Conservation (phyloP, 2,329 filamentous ascomycete genomes). For the Seiridium cupressi region DNA sequence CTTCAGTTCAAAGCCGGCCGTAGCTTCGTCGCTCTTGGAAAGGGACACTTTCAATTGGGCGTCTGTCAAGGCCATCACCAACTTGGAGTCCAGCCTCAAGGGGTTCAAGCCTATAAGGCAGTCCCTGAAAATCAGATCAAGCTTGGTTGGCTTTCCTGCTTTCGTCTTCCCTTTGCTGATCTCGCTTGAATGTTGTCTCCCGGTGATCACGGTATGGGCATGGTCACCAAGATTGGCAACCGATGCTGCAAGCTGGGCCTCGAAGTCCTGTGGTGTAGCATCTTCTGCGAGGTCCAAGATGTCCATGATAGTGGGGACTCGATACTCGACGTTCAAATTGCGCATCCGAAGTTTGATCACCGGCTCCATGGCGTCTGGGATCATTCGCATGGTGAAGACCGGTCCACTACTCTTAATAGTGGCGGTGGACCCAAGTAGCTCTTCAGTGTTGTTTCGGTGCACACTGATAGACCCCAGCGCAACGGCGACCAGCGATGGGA, state of each 20-base stretch:
- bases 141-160: conserved; percentile 55
- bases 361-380: conserved; percentile 93
- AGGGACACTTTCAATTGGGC: conserved; percentile 68
- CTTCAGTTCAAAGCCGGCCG: conserved; percentile 65
- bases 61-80: conserved; percentile 76
- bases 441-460: conserved; percentile 64
- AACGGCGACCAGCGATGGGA: conserved; percentile 81
- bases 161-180: conserved; percentile 22
- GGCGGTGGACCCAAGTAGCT: conserved; percentile 61
- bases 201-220: conserved; percentile 48
- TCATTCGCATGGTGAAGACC: conserved; percentile 83
- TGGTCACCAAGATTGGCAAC: conserved; percentile 73
- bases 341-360: conserved; percentile 84
- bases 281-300: conserved; percentile 69
- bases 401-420: conserved; percentile 29
- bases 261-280: conserved; percentile 69
- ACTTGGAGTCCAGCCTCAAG: conserved; percentile 70
- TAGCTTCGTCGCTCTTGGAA: conserved; percentile 63
- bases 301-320: conserved; percentile 78
- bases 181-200: conserved; percentile 19
- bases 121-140: conserved; percentile 77
- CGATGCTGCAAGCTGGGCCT: conserved; percentile 73
- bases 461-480: conserved; percentile 64
- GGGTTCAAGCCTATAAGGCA: conserved; percentile 86
- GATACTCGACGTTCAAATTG: conserved; percentile 85